phyloP scores from a whole-genome alignment of 306 rosid genomes.

The Elaeagnus macrophylla region DNA sequence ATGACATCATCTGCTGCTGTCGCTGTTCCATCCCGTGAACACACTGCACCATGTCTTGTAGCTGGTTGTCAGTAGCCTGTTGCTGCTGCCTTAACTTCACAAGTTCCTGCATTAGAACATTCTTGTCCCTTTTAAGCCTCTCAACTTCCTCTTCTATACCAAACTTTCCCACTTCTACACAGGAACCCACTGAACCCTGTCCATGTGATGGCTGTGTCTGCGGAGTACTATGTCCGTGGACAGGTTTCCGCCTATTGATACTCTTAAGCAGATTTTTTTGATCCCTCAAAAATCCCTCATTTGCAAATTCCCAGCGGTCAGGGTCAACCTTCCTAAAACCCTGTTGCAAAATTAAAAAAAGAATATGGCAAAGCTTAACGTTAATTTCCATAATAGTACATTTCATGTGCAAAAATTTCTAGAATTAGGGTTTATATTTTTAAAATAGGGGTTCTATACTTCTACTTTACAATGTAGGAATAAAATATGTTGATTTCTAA shows the following conservation, averaged over 20 bases:
- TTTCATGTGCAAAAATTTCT: no score
- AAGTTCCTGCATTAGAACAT: constrained; percentile 96
- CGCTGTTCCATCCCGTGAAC: constrained; percentile 98
- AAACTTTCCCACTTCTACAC: constrained; percentile 97
- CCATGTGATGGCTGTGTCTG: constrained; percentile 61
- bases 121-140: constrained; percentile 93
- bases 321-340: constrained; percentile 99
- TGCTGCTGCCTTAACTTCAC: constrained; percentile 97
- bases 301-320: constrained; percentile 98
- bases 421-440: no score
- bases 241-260: constrained; percentile 80
- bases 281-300: constrained; percentile 89
- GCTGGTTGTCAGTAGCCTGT: constrained; percentile 82
- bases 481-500: no score
- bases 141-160: constrained; percentile 98
- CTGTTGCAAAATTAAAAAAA: constrained; percentile 31
- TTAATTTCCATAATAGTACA: no score
- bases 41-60: constrained; percentile 87
- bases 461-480: no score
- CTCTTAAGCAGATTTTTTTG: constrained; percentile 84
- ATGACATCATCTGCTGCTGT: constrained; percentile 98
- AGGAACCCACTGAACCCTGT: constrained; percentile 76
- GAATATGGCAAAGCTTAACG: constrained; percentile 2
- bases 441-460: no score
- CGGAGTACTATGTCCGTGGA: constrained; percentile 66